Conservation (phyloP, 1,284 basidiomycete genomes). For the Wallemia ichthyophaga region DNA sequence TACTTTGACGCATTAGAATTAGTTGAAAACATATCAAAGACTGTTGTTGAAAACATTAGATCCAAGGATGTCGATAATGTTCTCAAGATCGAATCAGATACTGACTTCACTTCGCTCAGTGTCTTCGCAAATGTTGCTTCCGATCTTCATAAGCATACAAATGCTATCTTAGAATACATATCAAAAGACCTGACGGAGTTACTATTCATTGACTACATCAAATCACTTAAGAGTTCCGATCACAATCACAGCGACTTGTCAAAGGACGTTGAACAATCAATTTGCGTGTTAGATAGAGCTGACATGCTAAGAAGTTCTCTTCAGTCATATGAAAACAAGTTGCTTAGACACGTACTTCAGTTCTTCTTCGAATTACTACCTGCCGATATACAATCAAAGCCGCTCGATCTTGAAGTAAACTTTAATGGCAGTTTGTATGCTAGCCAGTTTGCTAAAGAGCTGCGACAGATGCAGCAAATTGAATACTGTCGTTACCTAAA, state of each 20-base stretch:
- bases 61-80: constrained; percentile 25
- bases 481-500: neutral
- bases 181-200: neutral
- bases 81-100: neutral
- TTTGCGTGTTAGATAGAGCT: neutral
- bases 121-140: neutral
- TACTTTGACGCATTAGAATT: constrained; percentile 19
- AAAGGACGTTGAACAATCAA: neutral
- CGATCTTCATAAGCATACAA: neutral
- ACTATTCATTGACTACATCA: neutral
- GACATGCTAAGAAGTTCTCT: neutral
- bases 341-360: neutral
- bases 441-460: neutral
- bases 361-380: neutral
- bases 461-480: neutral
- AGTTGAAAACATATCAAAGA: constrained; percentile 34
- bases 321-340: neutral
- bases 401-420: neutral
- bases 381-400: neutral
- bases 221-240: neutral
- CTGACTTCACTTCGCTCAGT: neutral
- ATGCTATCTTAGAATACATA: neutral
- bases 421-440: neutral
- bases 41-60: constrained; percentile 39
- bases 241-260: neutral